phyloP scores from a whole-genome alignment of 805 yeast genomes.

The Lipomyces starkeyi region DNA sequence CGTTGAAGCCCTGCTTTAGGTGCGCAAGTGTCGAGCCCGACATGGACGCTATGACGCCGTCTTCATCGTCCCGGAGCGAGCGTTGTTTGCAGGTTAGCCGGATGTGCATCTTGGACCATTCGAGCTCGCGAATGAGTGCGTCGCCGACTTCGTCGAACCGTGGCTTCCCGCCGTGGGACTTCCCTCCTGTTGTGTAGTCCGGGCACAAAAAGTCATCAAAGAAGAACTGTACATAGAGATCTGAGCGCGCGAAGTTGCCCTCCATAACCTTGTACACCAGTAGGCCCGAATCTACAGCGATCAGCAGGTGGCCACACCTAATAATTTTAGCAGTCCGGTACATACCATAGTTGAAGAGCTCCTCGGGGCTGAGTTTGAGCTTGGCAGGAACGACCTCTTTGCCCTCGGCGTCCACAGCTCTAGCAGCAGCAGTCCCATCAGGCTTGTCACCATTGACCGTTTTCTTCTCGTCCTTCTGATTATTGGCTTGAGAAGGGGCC shows the following conservation, averaged over 20 bases:
- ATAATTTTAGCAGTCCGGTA: slow-evolving; percentile 53
- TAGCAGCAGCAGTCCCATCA: slow-evolving; percentile 20
- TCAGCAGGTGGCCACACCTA: slow-evolving; percentile 48
- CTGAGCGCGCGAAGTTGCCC: slow-evolving; percentile 60
- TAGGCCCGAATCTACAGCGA: slow-evolving; percentile 65
- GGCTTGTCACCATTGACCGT: slow-evolving; percentile 21
- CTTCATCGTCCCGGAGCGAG: slow-evolving; percentile 57
- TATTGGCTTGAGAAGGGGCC: slow-evolving; percentile 39
- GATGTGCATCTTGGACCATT: slow-evolving; percentile 69
- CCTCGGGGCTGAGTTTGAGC: slow-evolving; percentile 58
- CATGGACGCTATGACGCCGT: slow-evolving; percentile 64
- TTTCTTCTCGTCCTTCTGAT: slow-evolving; percentile 41
- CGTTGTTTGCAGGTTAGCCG: slow-evolving; percentile 61
- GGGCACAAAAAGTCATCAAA: slow-evolving; percentile 78
- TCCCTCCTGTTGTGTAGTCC: slow-evolving; percentile 61
- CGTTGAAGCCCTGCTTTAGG: slow-evolving; percentile 66
- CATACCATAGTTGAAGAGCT: slow-evolving; percentile 41
- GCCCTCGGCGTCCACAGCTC: slow-evolving; percentile 29
- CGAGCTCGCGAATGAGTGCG: slow-evolving; percentile 75
- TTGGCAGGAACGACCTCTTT: slow-evolving; percentile 48
- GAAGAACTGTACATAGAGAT: slow-evolving; percentile 71
- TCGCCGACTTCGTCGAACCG: slow-evolving; percentile 67
- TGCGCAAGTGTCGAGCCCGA: slow-evolving; percentile 70
- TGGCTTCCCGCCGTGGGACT: slow-evolving; percentile 48
- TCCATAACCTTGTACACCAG: slow-evolving; percentile 69